phyloP scores from a whole-genome alignment of 495 filamentous ascomycete species.

The Hyphodiscus hymeniophilus region DNA sequence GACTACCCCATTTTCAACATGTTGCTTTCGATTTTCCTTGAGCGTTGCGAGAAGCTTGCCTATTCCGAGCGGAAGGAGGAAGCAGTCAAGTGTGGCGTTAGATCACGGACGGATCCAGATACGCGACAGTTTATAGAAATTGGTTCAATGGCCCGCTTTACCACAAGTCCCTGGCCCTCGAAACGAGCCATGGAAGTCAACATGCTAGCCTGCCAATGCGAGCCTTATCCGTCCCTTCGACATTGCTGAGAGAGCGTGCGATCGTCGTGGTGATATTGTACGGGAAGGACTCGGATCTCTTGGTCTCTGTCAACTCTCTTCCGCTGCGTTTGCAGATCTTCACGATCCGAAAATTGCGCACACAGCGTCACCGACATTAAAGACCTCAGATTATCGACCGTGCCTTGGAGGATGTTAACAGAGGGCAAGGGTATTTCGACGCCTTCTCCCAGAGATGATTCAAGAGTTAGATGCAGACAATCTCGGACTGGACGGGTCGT shows the following conservation, averaged over 20 bases:
- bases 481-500: too few species aligned
- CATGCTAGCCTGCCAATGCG: not conserved
- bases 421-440: too few species aligned
- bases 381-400: not conserved
- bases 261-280: not conserved
- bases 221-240: not conserved
- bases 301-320: slow-evolving; percentile 1
- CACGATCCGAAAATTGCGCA: not conserved
- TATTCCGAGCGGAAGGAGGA: not conserved
- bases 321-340: not conserved
- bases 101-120: not conserved
- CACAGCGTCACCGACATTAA: not conserved
- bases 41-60: slow-evolving; percentile 2
- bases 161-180: not conserved
- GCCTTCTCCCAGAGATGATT: too few species aligned
- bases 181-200: slow-evolving; percentile 6
- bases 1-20: too few species aligned
- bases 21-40: not conserved
- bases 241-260: not conserved
- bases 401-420: not conserved
- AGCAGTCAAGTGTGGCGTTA: not conserved
- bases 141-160: not conserved
- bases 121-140: not conserved
- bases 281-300: slow-evolving; percentile 1
- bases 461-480: too few species aligned